Base-by-base conservation (phyloP, 805 yeast genomes). In the Wickerhamomyces canadensis region DNA sequence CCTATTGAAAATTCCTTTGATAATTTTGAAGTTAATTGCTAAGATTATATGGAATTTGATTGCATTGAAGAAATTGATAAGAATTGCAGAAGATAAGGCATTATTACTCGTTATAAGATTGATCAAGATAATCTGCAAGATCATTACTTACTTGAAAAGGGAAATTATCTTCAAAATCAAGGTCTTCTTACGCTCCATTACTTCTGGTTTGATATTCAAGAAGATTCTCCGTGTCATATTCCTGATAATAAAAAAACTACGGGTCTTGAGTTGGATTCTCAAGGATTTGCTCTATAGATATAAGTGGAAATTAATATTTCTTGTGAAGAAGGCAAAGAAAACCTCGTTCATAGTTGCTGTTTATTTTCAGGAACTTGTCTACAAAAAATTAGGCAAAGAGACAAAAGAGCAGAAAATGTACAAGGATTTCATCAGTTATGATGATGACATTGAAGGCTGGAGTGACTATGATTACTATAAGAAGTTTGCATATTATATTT, bases 211-310 rank as follows among this genome's bases (percentile, higher is more conserved):
- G n/a, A 27, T 41, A 4, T n/a, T 43, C n/a, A 37, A 39, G 16
- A 42, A 46, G 32, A 41, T 45, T 19, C 34, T 42, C 7, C 25
- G 41, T 8, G 40, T 44, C 6, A 11, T 39, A 1, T 28, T 40
- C 5, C 33, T 51, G n/a, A 39, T 46, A 8, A 17, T 51, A 13
- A 51, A 43, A 31, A 44, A 39, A 17, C 33, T 48, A 27, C 35
- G 40, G 29, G 40, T 48, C 1, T 40, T 49, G 32, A 27, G 46
- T 13, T 51, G 54, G 53, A 35, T 45, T 8, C 30, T 49, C 10
- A 40, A 44, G 24, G 55, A 49, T 43, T 10, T 35, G 14, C 30
- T 51, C 9, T 51, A 49, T 33, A 38, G 52, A 19, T 48, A 46
- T 26, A 37, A 41, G 33, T 51, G 54, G 55, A 51, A 42, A 30